phyloP scores from a whole-genome alignment of 108 stramenopile genomes.

The Nannochloropsis gaditana region DNA sequence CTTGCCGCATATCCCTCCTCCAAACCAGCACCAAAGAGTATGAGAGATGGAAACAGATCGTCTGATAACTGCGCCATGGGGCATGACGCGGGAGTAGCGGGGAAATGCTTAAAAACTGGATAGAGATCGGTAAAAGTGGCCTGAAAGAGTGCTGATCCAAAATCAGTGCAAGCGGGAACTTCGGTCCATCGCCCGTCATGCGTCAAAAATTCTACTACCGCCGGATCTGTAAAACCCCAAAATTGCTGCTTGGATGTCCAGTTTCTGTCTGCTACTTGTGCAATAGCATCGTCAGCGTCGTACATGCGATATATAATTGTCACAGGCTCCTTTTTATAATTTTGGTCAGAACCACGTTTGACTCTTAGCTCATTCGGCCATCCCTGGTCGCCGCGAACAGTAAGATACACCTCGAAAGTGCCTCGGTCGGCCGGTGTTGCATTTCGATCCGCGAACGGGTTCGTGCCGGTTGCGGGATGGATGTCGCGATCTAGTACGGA shows the following conservation, averaged over 20 bases:
- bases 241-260: constrained; percentile 14
- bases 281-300: background rate
- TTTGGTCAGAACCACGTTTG: background rate
- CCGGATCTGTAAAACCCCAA: background rate
- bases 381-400: background rate
- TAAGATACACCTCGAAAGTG: background rate
- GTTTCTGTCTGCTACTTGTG: background rate
- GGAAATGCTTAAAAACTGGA: background rate
- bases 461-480: background rate
- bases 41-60: background rate
- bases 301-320: constrained; percentile 14
- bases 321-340: background rate
- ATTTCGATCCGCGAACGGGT: background rate
- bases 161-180: constrained; percentile 17
- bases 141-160: background rate
- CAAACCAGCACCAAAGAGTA: background rate
- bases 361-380: background rate
- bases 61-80: background rate
- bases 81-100: background rate
- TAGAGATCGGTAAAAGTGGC: constrained; percentile 14
- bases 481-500: constrained; percentile 19
- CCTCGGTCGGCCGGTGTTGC: background rate
- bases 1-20: background rate
- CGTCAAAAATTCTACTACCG: background rate
- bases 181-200: background rate